These are phyloP conservation scores for Boletus fagicola DNA, from an alignment of 768 basidiomycete species.

Conservation along the genomic window DNA sequence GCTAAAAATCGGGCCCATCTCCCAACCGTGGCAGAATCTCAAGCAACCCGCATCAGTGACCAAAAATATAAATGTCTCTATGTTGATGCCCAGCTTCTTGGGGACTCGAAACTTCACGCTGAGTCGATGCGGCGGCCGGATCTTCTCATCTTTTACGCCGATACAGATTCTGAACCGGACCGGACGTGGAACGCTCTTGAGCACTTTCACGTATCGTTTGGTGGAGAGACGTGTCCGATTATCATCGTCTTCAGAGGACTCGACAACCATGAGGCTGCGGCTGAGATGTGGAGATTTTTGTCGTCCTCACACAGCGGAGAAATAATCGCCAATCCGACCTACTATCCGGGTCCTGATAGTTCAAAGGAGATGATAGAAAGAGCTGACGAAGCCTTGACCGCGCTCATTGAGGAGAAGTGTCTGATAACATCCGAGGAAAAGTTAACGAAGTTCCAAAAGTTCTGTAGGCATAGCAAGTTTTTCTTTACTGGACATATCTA, in stretches of 20 bases:
- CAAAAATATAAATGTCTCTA: slow-evolving; percentile 16
- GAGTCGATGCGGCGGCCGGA: slow-evolving; percentile 15
- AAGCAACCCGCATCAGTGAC: neutral
- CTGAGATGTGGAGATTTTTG: slow-evolving; percentile 13
- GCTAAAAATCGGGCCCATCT: neutral
- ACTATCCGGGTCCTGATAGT: slow-evolving; percentile 14
- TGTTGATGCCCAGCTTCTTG: slow-evolving; percentile 3
- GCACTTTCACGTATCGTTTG: slow-evolving; percentile 15
- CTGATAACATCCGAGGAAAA: slow-evolving; percentile 17
- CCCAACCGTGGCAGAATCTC: slow-evolving; percentile 4
- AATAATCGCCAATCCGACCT: slow-evolving; percentile 22
- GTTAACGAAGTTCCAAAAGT: slow-evolving; percentile 20
- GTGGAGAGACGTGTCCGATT: slow-evolving; percentile 21
- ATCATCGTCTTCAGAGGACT: slow-evolving; percentile 25
- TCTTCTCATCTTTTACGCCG: slow-evolving; percentile 24
- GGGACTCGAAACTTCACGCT: neutral
- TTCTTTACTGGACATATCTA: slow-evolving; percentile 18
- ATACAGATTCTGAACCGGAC: slow-evolving; percentile 8
- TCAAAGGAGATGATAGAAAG: slow-evolving; percentile 14
- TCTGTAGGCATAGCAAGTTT: slow-evolving; percentile 17
- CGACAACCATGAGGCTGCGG: slow-evolving; percentile 14
- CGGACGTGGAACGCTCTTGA: slow-evolving; percentile 16
- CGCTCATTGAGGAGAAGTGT: slow-evolving; percentile 24
- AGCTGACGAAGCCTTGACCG: slow-evolving; percentile 17
- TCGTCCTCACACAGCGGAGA: slow-evolving; percentile 11